phyloP scores from a whole-genome alignment of 345 rosid genomes.

The Populus alba region DNA sequence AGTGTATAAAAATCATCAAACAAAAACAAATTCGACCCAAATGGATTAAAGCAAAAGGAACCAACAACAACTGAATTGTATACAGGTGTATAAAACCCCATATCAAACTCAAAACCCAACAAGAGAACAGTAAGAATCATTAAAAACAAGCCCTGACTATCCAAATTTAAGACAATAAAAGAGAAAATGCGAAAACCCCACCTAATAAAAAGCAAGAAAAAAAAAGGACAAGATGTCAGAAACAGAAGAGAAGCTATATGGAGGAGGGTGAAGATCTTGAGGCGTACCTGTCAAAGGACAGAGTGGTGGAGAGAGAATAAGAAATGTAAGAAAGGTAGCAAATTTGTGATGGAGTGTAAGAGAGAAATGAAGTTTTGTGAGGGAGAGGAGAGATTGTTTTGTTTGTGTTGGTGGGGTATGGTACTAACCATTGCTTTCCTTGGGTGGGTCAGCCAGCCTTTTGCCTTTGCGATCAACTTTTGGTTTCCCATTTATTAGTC shows the following conservation, averaged over 20 bases:
- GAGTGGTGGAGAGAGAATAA: background rate
- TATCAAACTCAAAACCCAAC: background rate
- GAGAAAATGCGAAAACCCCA: background rate
- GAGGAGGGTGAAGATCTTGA: conserved; percentile 2
- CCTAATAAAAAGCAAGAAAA: background rate
- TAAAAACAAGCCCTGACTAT: background rate
- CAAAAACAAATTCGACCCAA: background rate
- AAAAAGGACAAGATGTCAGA: background rate
- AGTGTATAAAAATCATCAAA: background rate
- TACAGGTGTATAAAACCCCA: background rate
- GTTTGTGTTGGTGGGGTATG: background rate
- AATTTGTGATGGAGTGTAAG: background rate
- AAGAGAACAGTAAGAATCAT: background rate
- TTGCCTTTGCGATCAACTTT: too few relatives aligned
- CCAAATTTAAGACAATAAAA: background rate
- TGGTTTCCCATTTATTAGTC: too few relatives aligned
- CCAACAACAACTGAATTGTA: background rate
- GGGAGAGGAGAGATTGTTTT: background rate
- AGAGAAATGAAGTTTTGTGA: background rate
- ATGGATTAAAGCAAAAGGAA: background rate
- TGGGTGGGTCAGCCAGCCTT: too few relatives aligned
- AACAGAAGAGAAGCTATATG: background rate
- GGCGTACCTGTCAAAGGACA: background rate
- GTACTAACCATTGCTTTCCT: too few relatives aligned
- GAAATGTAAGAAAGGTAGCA: background rate